Evolutionary conservation across 768 basidiomycete species (phyloP).

Genomic region (Boletus rubescentipes): DNA sequence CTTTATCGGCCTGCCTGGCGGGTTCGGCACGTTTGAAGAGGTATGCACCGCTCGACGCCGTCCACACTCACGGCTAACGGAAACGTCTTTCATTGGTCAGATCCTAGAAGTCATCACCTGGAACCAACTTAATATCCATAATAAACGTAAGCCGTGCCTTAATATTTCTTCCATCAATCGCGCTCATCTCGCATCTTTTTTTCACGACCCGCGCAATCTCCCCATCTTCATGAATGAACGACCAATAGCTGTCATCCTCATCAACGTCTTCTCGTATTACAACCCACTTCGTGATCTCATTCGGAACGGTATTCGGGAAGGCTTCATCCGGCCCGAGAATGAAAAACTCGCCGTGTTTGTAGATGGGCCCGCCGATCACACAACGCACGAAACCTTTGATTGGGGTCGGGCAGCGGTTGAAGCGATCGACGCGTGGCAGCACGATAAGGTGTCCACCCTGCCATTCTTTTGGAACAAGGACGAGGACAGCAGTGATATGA

Average conservation of each 20-base stretch:
- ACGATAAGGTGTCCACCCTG: constrained; percentile 27
- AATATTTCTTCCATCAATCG: not conserved
- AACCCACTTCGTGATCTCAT: constrained; percentile 79
- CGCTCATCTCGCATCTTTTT: constrained; percentile 1
- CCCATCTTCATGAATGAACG: not conserved
- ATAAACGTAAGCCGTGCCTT: constrained; percentile 59
- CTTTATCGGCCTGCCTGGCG: constrained; percentile 90
- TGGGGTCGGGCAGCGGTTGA: constrained; percentile 75
- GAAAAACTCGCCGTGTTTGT: constrained; percentile 68
- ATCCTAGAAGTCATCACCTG: constrained; percentile 92
- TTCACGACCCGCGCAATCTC: not conserved
- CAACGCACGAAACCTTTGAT: constrained; percentile 60
- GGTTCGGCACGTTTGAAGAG: constrained; percentile 96
- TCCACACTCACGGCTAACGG: constrained; percentile 2
- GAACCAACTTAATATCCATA: constrained; percentile 88
- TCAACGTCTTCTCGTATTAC: constrained; percentile 87
- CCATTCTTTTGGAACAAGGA: constrained; percentile 53
- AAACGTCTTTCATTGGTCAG: constrained; percentile 35
- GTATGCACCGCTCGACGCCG: constrained; percentile 26
- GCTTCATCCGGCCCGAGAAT: constrained; percentile 70
- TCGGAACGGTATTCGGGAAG: constrained; percentile 59
- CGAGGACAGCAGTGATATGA: constrained; percentile 34
- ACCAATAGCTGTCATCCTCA: constrained; percentile 68
- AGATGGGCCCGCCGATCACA: constrained; percentile 59
- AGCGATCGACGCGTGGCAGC: constrained; percentile 63